Conservation (phyloP, 2,329 filamentous ascomycete species). For the Calonectria multiphialidica region DNA sequence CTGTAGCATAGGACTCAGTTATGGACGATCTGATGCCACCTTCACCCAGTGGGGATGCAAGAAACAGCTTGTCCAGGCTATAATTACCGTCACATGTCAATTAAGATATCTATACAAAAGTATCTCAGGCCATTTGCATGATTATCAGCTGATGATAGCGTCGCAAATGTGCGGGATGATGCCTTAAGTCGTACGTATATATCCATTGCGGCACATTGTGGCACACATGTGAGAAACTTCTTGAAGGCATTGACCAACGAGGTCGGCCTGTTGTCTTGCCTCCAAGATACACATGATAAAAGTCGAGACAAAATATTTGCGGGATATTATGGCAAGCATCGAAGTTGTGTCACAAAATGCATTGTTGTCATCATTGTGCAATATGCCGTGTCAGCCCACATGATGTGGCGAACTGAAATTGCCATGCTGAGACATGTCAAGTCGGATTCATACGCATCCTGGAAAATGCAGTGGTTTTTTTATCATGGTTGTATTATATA, state of each 20-base stretch:
- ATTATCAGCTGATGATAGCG: not conserved
- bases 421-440: not conserved
- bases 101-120: too few relatives aligned
- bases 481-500: not conserved
- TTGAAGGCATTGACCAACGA: not conserved
- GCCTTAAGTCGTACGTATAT: not conserved
- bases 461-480: not conserved
- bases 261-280: not conserved
- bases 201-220: not conserved
- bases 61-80: not conserved
- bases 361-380: not conserved
- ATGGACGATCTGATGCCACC: not conserved
- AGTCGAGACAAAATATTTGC: not conserved
- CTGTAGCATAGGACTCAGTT: too few relatives aligned
- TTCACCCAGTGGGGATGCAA: not conserved
- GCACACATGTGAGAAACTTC: not conserved
- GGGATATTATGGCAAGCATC: not conserved
- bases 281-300: too few relatives aligned
- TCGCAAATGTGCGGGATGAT: not conserved
- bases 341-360: not conserved
- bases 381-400: not conserved
- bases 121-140: not conserved
- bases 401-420: not conserved
- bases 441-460: not conserved
- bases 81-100: not conserved